phyloP scores from a whole-genome alignment of 1,139 yeast species.

The Taphrina communis region DNA sequence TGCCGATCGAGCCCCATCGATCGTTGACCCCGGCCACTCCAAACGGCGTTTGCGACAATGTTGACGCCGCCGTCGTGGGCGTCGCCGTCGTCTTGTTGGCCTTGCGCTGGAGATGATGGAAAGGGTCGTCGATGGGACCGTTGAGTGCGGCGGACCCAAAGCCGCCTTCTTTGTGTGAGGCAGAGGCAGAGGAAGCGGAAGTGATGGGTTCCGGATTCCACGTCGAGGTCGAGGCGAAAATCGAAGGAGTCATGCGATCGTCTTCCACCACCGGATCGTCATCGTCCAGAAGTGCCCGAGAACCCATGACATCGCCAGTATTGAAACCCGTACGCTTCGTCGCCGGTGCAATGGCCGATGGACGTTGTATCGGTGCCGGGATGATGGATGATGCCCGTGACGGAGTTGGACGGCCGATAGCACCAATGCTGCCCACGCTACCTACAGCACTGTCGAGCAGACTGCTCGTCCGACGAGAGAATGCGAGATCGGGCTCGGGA shows the following conservation, averaged over 20 bases:
- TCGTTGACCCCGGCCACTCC: slow-evolving; percentile 3
- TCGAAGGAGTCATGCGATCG: not conserved
- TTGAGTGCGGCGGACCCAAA: slow-evolving; percentile 21
- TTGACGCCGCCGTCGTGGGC: not conserved
- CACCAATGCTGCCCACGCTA: slow-evolving; percentile 12
- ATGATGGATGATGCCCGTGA: slow-evolving; percentile 20
- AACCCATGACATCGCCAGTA: slow-evolving; percentile 45
- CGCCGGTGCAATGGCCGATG: slow-evolving; percentile 31
- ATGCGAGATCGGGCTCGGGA: slow-evolving; percentile 20
- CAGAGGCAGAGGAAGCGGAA: no score
- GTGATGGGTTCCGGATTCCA: slow-evolving; percentile 1
- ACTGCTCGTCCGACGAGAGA: slow-evolving; percentile 15
- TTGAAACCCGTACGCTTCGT: slow-evolving; percentile 28
- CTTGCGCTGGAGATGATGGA: slow-evolving; percentile 14
- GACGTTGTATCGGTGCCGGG: slow-evolving; percentile 47
- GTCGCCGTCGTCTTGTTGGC: not conserved
- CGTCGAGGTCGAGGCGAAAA: not conserved
- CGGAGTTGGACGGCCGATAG: slow-evolving; percentile 27
- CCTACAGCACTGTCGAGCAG: not conserved
- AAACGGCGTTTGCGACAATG: slow-evolving; percentile 3
- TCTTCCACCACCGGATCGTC: slow-evolving; percentile 42
- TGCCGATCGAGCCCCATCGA: slow-evolving; percentile 23
- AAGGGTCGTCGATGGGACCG: slow-evolving; percentile 22
- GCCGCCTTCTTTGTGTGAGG: slow-evolving; percentile 1
- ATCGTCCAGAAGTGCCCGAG: slow-evolving; percentile 45